A percentile compares a stretch with the other conserved stretches of the same genome.
Evolutionary conservation across 345 rosid genomes (phyloP).

Genomic region (Euphorbia tirucalli): DNA sequence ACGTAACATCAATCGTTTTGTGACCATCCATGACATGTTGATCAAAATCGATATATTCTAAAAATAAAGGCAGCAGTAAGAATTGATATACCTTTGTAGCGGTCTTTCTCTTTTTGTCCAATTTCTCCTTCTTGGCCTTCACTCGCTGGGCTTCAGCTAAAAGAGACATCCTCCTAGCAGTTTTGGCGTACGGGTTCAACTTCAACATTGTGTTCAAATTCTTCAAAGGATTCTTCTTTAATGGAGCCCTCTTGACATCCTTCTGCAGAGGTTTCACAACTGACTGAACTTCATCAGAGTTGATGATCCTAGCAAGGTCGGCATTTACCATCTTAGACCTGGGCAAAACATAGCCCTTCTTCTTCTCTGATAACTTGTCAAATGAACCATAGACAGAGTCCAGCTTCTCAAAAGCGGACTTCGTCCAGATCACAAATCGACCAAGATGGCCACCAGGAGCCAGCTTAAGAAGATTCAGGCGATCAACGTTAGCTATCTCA

Average conservation of each 20-base stretch:
- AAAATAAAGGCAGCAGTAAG: not conserved
- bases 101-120: conserved; percentile 75
- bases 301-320: conserved; percentile 84
- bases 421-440: conserved; percentile 90
- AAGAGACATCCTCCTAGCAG: conserved; percentile 90
- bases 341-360: conserved; percentile 85
- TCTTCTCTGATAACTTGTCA: conserved; percentile 77
- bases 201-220: conserved; percentile 74
- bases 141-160: conserved; percentile 91
- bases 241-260: conserved; percentile 63
- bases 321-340: conserved; percentile 96
- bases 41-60: not conserved
- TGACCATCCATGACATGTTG: not conserved
- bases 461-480: conserved; percentile 74
- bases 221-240: conserved; percentile 97
- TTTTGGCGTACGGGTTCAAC: conserved; percentile 92
- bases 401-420: conserved; percentile 89
- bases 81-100: conserved; percentile 55
- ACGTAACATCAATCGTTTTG: not conserved
- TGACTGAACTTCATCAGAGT: conserved; percentile 92
- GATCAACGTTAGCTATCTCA: conserved; percentile 79
- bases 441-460: conserved; percentile 99
- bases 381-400: conserved; percentile 86
- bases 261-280: conserved; percentile 80
- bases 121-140: conserved; percentile 96